Conservation (phyloP, 768 basidiomycete genomes). For the Mycena venus region DNA sequence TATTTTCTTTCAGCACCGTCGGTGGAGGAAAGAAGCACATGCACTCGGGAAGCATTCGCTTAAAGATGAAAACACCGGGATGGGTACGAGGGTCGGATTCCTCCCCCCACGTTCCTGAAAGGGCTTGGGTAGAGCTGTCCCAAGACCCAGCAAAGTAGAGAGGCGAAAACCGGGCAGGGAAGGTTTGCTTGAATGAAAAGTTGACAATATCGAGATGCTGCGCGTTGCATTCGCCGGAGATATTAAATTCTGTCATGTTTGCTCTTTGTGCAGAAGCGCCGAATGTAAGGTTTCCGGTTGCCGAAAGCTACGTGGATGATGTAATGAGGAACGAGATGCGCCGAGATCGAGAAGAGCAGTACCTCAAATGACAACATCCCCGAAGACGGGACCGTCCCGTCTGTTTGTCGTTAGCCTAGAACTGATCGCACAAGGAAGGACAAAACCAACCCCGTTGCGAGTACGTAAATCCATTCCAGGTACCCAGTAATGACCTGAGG, state of each 20-base stretch:
- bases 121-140: constrained; percentile 8
- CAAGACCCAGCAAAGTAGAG: constrained; percentile 29
- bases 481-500: constrained; percentile 24
- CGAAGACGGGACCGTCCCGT: constrained; percentile 18
- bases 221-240: constrained; percentile 27
- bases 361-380: constrained; percentile 36
- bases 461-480: constrained; percentile 35
- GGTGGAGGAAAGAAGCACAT: constrained; percentile 44
- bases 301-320: constrained; percentile 13
- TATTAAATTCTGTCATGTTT: constrained; percentile 33
- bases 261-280: constrained; percentile 24
- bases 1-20: constrained; percentile 37
- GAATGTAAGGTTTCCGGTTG: constrained; percentile 20
- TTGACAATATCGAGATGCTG: constrained; percentile 16
- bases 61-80: constrained; percentile 41
- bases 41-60: constrained; percentile 36
- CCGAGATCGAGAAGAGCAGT: neutral
- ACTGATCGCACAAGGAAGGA: neutral
- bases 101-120: constrained; percentile 33
- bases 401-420: neutral
- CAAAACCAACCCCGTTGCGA: neutral
- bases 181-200: constrained; percentile 32
- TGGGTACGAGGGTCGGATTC: constrained; percentile 27
- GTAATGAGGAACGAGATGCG: neutral
- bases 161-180: constrained; percentile 25